A percentile compares a stretch with the other conserved stretches of the same genome.
Evolutionary conservation across 371 early-diverging fungal genomes (phyloP).

Genomic region (Cokeromyces recurvatus): DNA sequence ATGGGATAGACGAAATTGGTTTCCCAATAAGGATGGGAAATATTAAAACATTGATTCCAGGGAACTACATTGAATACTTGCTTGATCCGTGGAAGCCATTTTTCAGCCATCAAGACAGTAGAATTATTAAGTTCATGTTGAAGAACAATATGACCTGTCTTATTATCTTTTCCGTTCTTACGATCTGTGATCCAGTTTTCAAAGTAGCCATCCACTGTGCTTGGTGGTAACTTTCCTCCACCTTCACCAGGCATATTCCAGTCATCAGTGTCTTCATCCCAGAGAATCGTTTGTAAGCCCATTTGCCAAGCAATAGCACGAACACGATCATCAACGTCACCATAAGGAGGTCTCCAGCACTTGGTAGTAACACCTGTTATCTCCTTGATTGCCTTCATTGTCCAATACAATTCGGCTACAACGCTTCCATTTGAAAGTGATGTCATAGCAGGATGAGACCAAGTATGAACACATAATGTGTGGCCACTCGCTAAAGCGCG

Average conservation of each 20-base stretch:
- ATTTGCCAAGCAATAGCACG: conserved; percentile 50
- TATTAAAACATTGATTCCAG: conserved; percentile 43
- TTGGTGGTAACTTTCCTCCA: conserved; percentile 31
- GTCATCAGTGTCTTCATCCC: conserved; percentile 37
- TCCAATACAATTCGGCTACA: conserved; percentile 57
- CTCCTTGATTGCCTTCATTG: conserved; percentile 47
- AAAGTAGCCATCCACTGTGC: conserved; percentile 36
- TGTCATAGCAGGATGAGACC: conserved; percentile 59
- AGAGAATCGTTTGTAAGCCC: conserved; percentile 42
- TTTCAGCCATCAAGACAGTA: conserved; percentile 37
- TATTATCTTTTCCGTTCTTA: conserved; percentile 31
- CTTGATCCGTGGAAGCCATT: conserved; percentile 43
- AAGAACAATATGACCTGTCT: conserved; percentile 40
- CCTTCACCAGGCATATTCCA: conserved; percentile 36
- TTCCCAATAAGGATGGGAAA: conserved; percentile 50
- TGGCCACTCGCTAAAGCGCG: conserved; percentile 29
- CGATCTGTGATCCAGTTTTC: conserved; percentile 31
- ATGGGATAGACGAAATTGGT: conserved; percentile 31
- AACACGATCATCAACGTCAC: conserved; percentile 53
- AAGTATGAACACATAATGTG: conserved; percentile 42
- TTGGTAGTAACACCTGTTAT: conserved; percentile 50
- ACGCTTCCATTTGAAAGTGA: conserved; percentile 47
- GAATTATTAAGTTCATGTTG: conserved; percentile 46
- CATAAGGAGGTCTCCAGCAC: conserved; percentile 56
- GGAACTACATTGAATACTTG: conserved; percentile 42